Conservation (phyloP, 1,284 basidiomycete species). For the Agroathelia rolfsii region DNA sequence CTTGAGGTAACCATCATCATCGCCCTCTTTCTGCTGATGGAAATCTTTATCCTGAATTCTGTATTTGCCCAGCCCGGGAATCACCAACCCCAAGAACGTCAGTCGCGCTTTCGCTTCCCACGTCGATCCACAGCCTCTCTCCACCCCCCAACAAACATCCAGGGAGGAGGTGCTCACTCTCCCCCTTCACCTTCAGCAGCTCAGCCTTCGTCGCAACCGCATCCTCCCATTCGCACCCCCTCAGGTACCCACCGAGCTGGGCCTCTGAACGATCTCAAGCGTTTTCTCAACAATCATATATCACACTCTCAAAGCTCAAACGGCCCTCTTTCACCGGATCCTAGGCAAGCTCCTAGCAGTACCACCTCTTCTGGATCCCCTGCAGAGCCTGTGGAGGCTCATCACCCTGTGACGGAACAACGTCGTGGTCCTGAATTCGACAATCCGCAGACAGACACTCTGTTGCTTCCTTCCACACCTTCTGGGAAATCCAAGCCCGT, state of each 20-base stretch:
- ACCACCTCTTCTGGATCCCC: conserved; percentile 13
- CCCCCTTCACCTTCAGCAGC: conserved; percentile 11
- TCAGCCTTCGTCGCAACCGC: conserved; percentile 7
- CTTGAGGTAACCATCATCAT: too few relatives aligned
- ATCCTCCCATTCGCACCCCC: conserved; percentile 9
- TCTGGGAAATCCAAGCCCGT: too few relatives aligned
- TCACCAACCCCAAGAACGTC: not conserved
- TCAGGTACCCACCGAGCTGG: conserved; percentile 38
- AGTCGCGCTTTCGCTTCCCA: conserved; percentile 13
- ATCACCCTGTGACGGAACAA: conserved; percentile 23
- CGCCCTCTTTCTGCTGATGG: not conserved
- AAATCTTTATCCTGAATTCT: not conserved
- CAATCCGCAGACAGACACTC: too few relatives aligned
- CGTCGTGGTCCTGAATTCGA: conserved; percentile 28
- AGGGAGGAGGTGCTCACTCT: conserved; percentile 8
- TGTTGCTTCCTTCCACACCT: too few relatives aligned
- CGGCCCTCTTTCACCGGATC: conserved; percentile 14
- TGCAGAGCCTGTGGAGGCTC: conserved; percentile 23
- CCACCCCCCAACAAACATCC: conserved; percentile 5
- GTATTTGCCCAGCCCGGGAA: not conserved
- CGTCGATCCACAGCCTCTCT: conserved; percentile 1
- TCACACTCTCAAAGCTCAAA: conserved; percentile 35
- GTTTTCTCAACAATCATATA: conserved; percentile 86
- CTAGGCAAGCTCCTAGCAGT: conserved; percentile 13
- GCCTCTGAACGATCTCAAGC: conserved; percentile 82